These are phyloP conservation scores for Verticillium dahliae DNA, from an alignment of 2,329 filamentous ascomycete genomes.

Conservation along the genomic window DNA sequence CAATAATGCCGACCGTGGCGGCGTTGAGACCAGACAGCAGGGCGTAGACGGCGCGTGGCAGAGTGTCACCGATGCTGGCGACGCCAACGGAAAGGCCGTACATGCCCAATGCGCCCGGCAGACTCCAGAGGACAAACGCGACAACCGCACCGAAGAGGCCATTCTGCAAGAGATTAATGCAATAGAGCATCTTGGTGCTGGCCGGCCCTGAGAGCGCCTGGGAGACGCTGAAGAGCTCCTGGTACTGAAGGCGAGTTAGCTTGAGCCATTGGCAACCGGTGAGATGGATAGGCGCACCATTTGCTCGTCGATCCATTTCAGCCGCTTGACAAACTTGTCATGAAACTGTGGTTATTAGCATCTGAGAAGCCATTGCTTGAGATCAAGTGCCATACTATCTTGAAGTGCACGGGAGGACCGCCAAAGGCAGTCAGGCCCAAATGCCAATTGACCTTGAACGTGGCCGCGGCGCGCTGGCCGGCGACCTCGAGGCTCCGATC, in stretches of 20 bases:
- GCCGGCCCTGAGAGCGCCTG: slow-evolving; percentile 63
- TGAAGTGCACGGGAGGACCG: slow-evolving; percentile 64
- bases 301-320: slow-evolving; percentile 63
- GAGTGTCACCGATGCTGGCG: slow-evolving; percentile 46
- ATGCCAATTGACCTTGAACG: slow-evolving; percentile 40
- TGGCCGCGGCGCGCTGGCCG: not conserved
- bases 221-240: slow-evolving; percentile 64
- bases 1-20: slow-evolving; percentile 65
- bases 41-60: slow-evolving; percentile 60
- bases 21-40: slow-evolving; percentile 67
- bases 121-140: slow-evolving; percentile 58
- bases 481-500: not conserved
- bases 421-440: slow-evolving; percentile 61
- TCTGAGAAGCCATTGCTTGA: not conserved
- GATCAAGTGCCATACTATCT: slow-evolving; percentile 38
- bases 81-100: slow-evolving; percentile 61
- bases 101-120: slow-evolving; percentile 67
- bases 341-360: slow-evolving; percentile 35
- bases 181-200: slow-evolving; percentile 67
- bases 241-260: slow-evolving; percentile 40
- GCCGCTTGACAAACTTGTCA: slow-evolving; percentile 52
- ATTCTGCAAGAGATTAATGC: slow-evolving; percentile 57
- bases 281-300: slow-evolving; percentile 32
- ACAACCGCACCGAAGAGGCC: slow-evolving; percentile 52
- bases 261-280: not conserved